Evolutionary conservation across 176 grass and related monocot species (phyloP).

Genomic region (Pharus latifolius): DNA sequence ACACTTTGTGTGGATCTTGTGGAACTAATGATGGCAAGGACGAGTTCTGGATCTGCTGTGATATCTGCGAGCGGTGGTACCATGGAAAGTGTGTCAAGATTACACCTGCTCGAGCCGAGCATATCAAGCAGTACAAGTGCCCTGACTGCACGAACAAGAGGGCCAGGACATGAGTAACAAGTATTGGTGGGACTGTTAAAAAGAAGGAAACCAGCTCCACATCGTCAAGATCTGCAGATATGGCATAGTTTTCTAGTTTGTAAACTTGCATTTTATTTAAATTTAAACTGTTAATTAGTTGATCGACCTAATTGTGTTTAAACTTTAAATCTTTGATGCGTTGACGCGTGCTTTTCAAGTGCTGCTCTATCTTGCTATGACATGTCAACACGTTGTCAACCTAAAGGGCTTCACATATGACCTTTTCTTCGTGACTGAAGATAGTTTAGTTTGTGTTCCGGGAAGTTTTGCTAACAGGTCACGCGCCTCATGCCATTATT

Average conservation of each 20-base stretch:
- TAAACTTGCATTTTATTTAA: constrained; percentile 18
- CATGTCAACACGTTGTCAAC: not conserved
- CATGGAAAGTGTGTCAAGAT: constrained; percentile 92
- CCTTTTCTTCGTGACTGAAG: constrained; percentile 23
- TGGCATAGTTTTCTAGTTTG: constrained; percentile 31
- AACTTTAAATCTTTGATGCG: constrained; percentile 13
- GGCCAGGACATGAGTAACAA: constrained; percentile 33
- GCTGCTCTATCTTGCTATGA: not conserved
- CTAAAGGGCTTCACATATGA: constrained; percentile 16
- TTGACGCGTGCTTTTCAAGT: not conserved
- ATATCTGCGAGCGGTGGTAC: constrained; percentile 86
- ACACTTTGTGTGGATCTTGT: constrained; percentile 76
- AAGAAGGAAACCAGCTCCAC: constrained; percentile 2
- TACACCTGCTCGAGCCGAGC: constrained; percentile 83
- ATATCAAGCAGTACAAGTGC: constrained; percentile 99
- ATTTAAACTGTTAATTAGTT: constrained; percentile 12
- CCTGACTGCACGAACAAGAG: constrained; percentile 81
- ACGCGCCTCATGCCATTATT: too few species aligned
- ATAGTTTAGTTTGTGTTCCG: not conserved
- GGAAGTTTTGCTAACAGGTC: too few species aligned
- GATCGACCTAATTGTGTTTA: constrained; percentile 10
- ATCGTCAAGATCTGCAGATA: constrained; percentile 19
- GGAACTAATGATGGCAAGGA: constrained; percentile 65
- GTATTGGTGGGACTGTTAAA: not conserved
- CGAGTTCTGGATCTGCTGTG: constrained; percentile 95